Conservation (phyloP, 257 asterid genomes). For the Solanum arcanum region DNA sequence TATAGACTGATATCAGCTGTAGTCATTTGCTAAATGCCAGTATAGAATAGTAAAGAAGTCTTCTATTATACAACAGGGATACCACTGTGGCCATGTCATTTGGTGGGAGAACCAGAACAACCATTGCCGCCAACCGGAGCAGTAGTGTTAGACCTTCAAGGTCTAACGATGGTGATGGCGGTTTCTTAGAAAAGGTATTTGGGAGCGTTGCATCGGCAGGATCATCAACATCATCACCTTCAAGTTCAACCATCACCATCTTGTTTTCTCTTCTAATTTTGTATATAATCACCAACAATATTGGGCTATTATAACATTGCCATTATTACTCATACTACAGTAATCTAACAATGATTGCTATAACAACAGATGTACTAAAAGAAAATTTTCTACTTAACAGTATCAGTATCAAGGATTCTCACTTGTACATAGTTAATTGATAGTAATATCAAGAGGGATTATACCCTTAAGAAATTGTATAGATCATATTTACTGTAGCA, state of each 20-base stretch:
- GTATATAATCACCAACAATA: conserved; percentile 28
- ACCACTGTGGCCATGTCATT: conserved; percentile 36
- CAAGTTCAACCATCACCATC: conserved; percentile 15
- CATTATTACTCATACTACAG: conserved; percentile 11
- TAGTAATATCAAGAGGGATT: background rate
- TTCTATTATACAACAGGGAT: conserved; percentile 29
- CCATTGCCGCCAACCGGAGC: conserved; percentile 15
- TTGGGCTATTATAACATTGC: conserved; percentile 18
- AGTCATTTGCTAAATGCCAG: background rate
- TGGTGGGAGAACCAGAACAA: conserved; percentile 39
- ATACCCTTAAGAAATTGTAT: background rate
- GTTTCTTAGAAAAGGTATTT: conserved; percentile 47
- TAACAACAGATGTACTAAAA: background rate
- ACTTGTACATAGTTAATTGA: background rate
- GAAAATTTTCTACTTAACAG: background rate
- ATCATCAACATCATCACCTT: conserved; percentile 17
- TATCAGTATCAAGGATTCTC: background rate
- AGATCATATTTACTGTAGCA: background rate
- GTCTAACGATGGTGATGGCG: conserved; percentile 24
- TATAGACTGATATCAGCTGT: background rate
- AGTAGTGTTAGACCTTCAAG: conserved; percentile 15
- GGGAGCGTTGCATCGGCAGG: conserved; percentile 43
- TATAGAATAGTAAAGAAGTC: background rate
- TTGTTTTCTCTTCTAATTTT: conserved; percentile 38
- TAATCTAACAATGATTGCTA: background rate